Percentiles rank a stretch among this genome's conserved stretches.
These are phyloP conservation scores for Neofusicoccum sp. DNA, from an alignment of 2,329 filamentous ascomycete genomes.

Conservation along the genomic window DNA sequence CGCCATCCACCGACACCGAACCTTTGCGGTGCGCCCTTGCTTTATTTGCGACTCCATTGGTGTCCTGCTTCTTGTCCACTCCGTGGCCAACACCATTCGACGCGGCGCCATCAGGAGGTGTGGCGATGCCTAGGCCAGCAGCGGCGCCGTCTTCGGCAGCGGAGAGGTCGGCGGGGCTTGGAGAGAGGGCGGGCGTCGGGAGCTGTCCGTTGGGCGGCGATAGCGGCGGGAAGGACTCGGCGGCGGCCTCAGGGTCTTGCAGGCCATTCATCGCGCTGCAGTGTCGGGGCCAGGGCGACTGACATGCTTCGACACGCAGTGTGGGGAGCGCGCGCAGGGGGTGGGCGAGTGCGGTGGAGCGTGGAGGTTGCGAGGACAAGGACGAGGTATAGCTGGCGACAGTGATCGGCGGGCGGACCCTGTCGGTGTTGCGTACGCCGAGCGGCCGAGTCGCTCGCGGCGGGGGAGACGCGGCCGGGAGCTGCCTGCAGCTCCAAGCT, in stretches of 20 bases:
- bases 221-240: conserved; percentile 21
- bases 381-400: background rate
- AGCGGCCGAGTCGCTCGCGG: background rate
- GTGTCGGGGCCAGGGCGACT: background rate
- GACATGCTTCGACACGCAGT: conserved; percentile 10
- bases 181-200: conserved; percentile 27
- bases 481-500: conserved; percentile 2
- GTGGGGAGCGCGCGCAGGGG: background rate
- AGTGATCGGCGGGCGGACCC: background rate
- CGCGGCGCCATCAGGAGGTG: background rate
- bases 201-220: conserved; percentile 25
- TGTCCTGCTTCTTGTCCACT: conserved; percentile 7
- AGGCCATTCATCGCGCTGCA: conserved; percentile 32
- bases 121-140: background rate
- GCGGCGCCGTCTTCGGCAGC: background rate
- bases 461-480: conserved; percentile 5
- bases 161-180: background rate
- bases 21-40: background rate
- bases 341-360: background rate
- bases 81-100: background rate
- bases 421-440: background rate
- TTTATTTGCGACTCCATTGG: conserved; percentile 1
- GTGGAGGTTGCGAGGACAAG: background rate
- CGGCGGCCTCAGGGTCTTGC: conserved; percentile 23
- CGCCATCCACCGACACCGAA: background rate